Conservation (phyloP, 495 filamentous ascomycete species). For the Penicillium waksmanii region DNA sequence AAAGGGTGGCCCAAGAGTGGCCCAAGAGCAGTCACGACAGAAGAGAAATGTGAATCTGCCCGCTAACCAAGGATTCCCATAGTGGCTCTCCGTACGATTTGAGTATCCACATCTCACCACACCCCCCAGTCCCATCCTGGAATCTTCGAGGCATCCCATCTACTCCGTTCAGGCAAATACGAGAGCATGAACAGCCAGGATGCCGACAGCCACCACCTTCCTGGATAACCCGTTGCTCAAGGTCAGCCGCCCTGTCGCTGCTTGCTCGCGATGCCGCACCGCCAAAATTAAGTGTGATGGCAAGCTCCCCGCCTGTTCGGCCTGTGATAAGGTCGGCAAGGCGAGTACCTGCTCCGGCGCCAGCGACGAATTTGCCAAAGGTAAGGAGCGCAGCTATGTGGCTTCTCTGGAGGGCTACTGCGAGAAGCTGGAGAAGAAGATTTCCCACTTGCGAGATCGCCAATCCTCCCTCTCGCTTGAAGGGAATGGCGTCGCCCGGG, state of each 20-base stretch:
- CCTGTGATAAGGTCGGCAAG: slow-evolving; percentile 84
- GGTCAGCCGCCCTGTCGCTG: slow-evolving; percentile 89
- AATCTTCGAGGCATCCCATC: background rate
- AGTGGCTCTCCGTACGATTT: background rate
- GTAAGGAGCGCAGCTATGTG: slow-evolving; percentile 94
- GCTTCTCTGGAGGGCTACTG: slow-evolving; percentile 86
- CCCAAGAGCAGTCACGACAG: no score
- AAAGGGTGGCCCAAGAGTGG: background rate
- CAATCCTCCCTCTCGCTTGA: slow-evolving; percentile 63
- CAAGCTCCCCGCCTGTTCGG: slow-evolving; percentile 89
- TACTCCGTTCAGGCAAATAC: background rate
- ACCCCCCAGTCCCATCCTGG: background rate
- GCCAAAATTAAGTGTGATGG: slow-evolving; percentile 97
- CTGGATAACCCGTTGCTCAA: slow-evolving; percentile 78
- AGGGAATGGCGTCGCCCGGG: slow-evolving; percentile 60
- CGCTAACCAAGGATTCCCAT: slow-evolving; percentile 1
- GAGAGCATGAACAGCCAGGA: slow-evolving; percentile 19
- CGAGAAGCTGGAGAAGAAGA: slow-evolving; percentile 78
- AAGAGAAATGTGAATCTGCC: background rate
- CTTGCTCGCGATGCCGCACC: slow-evolving; percentile 87
- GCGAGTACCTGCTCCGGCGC: slow-evolving; percentile 86
- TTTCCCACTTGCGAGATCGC: slow-evolving; percentile 59
- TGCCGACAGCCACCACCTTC: slow-evolving; percentile 41
- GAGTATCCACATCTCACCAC: background rate
- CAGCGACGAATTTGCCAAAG: slow-evolving; percentile 90